Percentiles rank a stretch among this genome's conserved stretches.
Evolutionary conservation across 306 rosid species (phyloP).

Genomic region (Prunus padus): DNA sequence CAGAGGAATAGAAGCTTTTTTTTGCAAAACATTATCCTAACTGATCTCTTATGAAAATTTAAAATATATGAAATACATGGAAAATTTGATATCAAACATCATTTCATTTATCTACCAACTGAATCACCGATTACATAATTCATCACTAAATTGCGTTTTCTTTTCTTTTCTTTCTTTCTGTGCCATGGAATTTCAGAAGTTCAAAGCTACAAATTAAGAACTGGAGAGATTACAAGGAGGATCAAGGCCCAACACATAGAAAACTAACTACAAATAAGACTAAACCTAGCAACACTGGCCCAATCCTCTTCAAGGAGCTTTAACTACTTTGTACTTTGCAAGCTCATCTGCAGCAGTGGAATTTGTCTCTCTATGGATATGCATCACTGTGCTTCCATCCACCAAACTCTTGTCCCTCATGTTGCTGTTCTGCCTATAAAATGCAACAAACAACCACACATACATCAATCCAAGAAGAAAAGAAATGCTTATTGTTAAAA

Average conservation of each 20-base stretch:
- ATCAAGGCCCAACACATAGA: neutral
- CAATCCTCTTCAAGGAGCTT: neutral
- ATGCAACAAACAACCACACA: neutral
- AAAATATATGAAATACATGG: too few relatives aligned
- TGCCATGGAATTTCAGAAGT: neutral
- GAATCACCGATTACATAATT: neutral
- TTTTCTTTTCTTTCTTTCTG: too few relatives aligned
- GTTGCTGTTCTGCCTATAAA: constrained; percentile 45
- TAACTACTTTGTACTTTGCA: neutral
- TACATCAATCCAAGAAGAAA: constrained; percentile 19
- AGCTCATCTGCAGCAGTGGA: neutral
- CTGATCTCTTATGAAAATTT: too few relatives aligned
- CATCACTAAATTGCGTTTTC: neutral
- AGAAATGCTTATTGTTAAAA: neutral
- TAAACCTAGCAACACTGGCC: neutral
- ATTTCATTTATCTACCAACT: neutral
- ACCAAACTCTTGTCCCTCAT: constrained; percentile 40
- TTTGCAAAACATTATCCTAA: too few relatives aligned
- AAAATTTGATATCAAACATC: too few relatives aligned
- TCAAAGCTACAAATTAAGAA: neutral
- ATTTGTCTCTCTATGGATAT: neutral
- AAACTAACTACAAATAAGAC: neutral
- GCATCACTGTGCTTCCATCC: constrained; percentile 69
- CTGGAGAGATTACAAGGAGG: neutral
- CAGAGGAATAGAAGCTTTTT: too few relatives aligned